These are phyloP conservation scores for Pythium dissotocum DNA, from an alignment of 352 stramenopile species.

Conservation along the genomic window DNA sequence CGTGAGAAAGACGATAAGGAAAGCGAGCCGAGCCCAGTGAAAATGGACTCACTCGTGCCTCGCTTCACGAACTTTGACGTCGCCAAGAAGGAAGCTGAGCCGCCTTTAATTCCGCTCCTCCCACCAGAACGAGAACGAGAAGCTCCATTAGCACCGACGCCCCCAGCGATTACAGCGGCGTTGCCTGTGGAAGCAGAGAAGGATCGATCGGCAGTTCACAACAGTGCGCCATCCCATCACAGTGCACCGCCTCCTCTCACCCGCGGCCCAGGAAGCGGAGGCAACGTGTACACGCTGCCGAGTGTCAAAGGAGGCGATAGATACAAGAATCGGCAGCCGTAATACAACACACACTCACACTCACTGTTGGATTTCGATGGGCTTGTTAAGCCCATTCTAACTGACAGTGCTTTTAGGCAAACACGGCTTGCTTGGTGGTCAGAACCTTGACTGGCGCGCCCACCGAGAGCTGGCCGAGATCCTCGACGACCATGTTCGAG, in stretches of 20 bases:
- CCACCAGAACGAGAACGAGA: background rate
- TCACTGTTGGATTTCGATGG: too few relatives aligned
- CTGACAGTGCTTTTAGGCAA: conserved; percentile 33
- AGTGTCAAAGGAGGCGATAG: conserved; percentile 52
- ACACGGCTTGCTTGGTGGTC: conserved; percentile 61
- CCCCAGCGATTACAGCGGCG: background rate
- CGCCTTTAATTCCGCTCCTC: background rate
- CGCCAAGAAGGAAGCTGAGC: conserved; percentile 8
- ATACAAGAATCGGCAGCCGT: conserved; percentile 43
- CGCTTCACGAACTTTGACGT: conserved; percentile 3
- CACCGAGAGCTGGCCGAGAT: conserved; percentile 35
- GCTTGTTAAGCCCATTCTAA: too few relatives aligned
- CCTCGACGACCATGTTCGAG: conserved; percentile 69
- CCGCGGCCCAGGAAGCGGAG: conserved; percentile 7
- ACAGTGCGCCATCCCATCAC: conserved; percentile 6
- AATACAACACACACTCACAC: background rate
- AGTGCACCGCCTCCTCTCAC: conserved; percentile 3
- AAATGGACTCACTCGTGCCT: conserved; percentile 14
- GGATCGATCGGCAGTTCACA: background rate
- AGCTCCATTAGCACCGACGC: background rate
- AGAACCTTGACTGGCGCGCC: conserved; percentile 62
- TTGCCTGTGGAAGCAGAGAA: background rate
- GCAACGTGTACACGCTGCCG: conserved; percentile 39
- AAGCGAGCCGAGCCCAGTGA: conserved; percentile 16
- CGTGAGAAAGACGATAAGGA: conserved; percentile 20